A percentile compares a stretch with the other conserved stretches of the same genome.
These are phyloP conservation scores for Pugionium cornutum DNA, from an alignment of 345 rosid genomes.

Conservation along the genomic window DNA sequence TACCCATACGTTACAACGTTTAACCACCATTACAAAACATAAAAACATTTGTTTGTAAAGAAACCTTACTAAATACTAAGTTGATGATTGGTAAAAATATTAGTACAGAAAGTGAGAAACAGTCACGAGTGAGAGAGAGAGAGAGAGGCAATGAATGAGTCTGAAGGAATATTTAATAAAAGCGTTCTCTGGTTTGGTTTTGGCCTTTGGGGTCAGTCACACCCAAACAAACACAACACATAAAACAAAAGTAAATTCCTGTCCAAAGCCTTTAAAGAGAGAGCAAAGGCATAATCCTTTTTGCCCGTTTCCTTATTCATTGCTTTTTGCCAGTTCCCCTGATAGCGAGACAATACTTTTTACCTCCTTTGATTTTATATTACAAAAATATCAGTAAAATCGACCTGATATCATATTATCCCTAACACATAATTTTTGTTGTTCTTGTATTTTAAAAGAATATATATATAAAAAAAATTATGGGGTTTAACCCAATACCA, in stretches of 20 bases:
- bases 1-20: background rate
- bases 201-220: slow-evolving; percentile 39
- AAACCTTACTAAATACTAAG: background rate
- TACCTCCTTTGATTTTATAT: slow-evolving; percentile 7
- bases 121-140: slow-evolving; percentile 35
- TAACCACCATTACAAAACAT: background rate
- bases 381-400: slow-evolving; percentile 18
- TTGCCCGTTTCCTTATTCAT: slow-evolving; percentile 43
- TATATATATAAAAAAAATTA: too few relatives aligned
- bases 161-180: slow-evolving; percentile 37
- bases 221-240: slow-evolving; percentile 43
- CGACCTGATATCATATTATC: background rate
- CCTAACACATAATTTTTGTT: too few relatives aligned
- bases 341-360: slow-evolving; percentile 30
- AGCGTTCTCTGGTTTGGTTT: slow-evolving; percentile 32
- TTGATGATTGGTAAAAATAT: slow-evolving; percentile 1
- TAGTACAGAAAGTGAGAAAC: slow-evolving; percentile 31
- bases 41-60: too few relatives aligned
- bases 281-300: slow-evolving; percentile 43
- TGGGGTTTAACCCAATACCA: too few relatives aligned
- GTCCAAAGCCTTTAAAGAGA: slow-evolving; percentile 35
- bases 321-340: slow-evolving; percentile 36
- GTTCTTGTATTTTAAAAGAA: too few relatives aligned
- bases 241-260: slow-evolving; percentile 42
- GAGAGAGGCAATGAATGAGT: slow-evolving; percentile 25